A percentile compares a stretch with the other conserved stretches of the same genome.
Evolutionary conservation across 441 rosid species (phyloP).

Genomic region (Eutrema salsugineum): DNA sequence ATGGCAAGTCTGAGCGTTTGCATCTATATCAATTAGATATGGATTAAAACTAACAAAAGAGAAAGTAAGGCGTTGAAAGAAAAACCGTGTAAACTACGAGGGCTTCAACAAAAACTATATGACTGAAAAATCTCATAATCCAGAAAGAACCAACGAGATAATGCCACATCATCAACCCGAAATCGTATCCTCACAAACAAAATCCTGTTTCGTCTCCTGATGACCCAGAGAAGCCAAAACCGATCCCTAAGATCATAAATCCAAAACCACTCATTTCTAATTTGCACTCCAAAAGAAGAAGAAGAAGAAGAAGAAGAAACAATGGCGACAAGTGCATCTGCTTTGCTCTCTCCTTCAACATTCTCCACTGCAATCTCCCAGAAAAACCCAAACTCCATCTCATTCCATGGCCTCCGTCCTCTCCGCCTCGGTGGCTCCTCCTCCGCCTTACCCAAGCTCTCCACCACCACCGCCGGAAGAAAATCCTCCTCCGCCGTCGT

Average conservation of each 20-base stretch:
- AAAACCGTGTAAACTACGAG: not conserved
- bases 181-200: constrained; percentile 49
- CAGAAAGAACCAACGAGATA: constrained; percentile 45
- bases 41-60: not conserved
- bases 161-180: constrained; percentile 42
- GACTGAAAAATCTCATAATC: constrained; percentile 37
- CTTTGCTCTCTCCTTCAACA: constrained; percentile 40
- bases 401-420: constrained; percentile 69
- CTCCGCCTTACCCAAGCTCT: constrained; percentile 33
- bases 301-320: constrained; percentile 12
- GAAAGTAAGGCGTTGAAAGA: not conserved
- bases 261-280: constrained; percentile 14
- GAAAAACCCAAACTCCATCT: constrained; percentile 40
- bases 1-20: too few species aligned
- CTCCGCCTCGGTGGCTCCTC: constrained; percentile 57
- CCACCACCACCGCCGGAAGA: constrained; percentile 4
- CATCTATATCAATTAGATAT: too few species aligned
- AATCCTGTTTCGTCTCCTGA: not conserved
- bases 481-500: constrained; percentile 26
- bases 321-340: constrained; percentile 55
- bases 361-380: constrained; percentile 42
- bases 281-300: constrained; percentile 3
- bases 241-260: not conserved
- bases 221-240: not conserved
- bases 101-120: not conserved